phyloP scores from a whole-genome alignment of 257 asterid genomes.

The Ilex asprella region DNA sequence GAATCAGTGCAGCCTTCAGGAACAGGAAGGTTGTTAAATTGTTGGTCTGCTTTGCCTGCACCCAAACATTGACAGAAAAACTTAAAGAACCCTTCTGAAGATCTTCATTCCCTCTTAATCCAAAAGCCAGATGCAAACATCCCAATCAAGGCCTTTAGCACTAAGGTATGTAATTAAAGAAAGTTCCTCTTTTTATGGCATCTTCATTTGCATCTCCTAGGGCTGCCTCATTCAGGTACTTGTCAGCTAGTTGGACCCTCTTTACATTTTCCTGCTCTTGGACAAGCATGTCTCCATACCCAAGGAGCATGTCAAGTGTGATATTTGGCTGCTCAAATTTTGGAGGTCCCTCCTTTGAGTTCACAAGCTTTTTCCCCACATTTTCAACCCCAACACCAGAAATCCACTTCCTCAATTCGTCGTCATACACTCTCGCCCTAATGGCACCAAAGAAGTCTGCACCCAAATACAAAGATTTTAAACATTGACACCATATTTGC shows the following conservation, averaged over 20 bases:
- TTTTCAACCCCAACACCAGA: constrained; percentile 22
- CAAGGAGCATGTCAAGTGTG: constrained; percentile 32
- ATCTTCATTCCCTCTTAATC: not conserved
- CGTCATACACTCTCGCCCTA: constrained; percentile 39
- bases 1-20: constrained; percentile 43
- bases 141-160: not conserved
- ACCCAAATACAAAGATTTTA: not conserved
- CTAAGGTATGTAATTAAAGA: constrained; percentile 15
- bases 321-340: constrained; percentile 33
- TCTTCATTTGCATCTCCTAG: constrained; percentile 39
- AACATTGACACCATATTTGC: too few species aligned
- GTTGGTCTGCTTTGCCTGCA: constrained; percentile 46
- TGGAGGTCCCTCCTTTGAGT: constrained; percentile 35
- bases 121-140: not conserved
- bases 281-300: constrained; percentile 34
- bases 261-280: constrained; percentile 35
- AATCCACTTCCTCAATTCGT: constrained; percentile 39
- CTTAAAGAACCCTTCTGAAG: not conserved
- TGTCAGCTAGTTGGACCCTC: constrained; percentile 37
- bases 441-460: constrained; percentile 44
- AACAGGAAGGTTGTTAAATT: constrained; percentile 22
- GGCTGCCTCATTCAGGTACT: constrained; percentile 35
- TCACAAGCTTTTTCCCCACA: constrained; percentile 31
- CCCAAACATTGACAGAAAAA: not conserved
- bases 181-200: constrained; percentile 22